Conservation (phyloP, 176 grass and related monocot species). For the Aegilops bicornis region DNA sequence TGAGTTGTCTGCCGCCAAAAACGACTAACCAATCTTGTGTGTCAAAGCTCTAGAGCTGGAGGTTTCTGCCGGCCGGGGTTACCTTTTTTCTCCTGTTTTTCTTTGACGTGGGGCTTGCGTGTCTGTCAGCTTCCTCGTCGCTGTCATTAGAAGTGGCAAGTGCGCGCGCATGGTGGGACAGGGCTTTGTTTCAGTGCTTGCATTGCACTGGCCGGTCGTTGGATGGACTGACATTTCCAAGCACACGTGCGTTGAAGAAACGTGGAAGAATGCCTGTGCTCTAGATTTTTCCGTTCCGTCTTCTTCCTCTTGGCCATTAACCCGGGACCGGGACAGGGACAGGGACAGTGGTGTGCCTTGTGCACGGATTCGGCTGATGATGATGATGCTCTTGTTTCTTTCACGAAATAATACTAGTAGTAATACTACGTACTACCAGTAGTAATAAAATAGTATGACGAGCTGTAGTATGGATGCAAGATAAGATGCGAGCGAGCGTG, state of each 20-base stretch:
- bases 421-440: too few relatives aligned
- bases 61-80: neutral
- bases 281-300: neutral
- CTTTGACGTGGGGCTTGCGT: too few relatives aligned
- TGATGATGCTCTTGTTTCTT: neutral
- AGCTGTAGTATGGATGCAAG: neutral
- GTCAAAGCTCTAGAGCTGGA: neutral
- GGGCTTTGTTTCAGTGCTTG: neutral
- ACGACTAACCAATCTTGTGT: neutral
- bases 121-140: too few relatives aligned
- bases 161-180: neutral
- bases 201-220: neutral
- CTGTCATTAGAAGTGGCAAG: neutral
- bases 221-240: neutral
- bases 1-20: neutral
- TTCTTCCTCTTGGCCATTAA: neutral
- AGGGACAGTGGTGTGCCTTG: neutral
- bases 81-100: too few relatives aligned
- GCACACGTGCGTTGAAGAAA: neutral
- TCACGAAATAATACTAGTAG: too few relatives aligned
- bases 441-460: too few relatives aligned
- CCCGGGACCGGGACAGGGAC: too few relatives aligned
- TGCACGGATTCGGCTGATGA: neutral
- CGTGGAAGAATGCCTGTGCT: neutral
- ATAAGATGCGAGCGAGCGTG: neutral